A percentile compares a stretch with the other conserved stretches of the same genome.
These are phyloP conservation scores for Soucietia sequanensis DNA, from an alignment of 805 yeast species.

Conservation along the genomic window DNA sequence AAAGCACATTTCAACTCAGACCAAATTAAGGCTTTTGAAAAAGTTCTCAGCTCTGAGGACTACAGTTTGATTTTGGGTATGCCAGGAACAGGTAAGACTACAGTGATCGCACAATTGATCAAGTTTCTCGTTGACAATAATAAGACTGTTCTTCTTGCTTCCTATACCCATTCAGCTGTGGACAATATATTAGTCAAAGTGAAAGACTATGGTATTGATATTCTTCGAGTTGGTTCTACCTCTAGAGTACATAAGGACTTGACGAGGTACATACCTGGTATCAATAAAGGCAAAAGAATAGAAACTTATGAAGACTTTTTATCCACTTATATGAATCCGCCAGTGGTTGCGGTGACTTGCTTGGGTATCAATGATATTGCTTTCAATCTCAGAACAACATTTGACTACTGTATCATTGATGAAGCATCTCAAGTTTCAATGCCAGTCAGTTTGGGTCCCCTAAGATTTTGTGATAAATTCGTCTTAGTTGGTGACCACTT, in stretches of 20 bases:
- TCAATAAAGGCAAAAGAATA: constrained; percentile 28
- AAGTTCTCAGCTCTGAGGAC: constrained; percentile 64
- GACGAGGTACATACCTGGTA: constrained; percentile 48
- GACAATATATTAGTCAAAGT: constrained; percentile 85
- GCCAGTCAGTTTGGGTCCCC: constrained; percentile 89
- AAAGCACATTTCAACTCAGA: constrained; percentile 56
- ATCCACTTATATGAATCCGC: constrained; percentile 50
- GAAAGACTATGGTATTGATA: constrained; percentile 27
- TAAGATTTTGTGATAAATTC: constrained; percentile 73
- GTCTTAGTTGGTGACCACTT: constrained; percentile 95
- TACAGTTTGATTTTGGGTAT: constrained; percentile 85
- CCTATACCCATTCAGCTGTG: constrained; percentile 94
- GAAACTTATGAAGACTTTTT: constrained; percentile 46
- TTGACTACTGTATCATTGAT: constrained; percentile 93
- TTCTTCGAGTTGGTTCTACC: constrained; percentile 67
- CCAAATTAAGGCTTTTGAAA: constrained; percentile 67
- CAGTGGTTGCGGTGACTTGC: constrained; percentile 87
- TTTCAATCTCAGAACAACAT: constrained; percentile 51
- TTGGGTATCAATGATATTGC: constrained; percentile 68
- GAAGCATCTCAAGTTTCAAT: constrained; percentile 95
- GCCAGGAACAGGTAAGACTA: constrained; percentile 86
- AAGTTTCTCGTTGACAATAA: constrained; percentile 55
- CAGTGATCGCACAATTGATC: constrained; percentile 79
- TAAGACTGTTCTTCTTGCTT: constrained; percentile 72
- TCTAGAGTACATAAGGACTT: constrained; percentile 63